Conservation (phyloP, 805 yeast genomes). For the Spathaspora arborariae region DNA sequence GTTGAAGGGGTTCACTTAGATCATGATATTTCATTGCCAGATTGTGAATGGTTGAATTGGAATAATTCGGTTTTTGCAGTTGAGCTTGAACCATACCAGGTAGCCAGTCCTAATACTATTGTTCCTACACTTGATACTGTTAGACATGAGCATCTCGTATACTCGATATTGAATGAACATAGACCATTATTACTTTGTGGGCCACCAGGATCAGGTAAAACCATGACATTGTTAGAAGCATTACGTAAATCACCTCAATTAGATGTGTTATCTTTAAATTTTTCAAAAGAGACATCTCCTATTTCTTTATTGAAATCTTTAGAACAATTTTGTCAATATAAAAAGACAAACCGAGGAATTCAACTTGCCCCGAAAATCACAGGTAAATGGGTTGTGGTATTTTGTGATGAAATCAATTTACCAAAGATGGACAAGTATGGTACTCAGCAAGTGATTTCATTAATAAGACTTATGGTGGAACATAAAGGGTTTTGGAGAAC, state of each 20-base stretch:
- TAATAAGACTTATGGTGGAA: slow-evolving; percentile 73
- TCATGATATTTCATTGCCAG: slow-evolving; percentile 41
- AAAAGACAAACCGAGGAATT: slow-evolving; percentile 47
- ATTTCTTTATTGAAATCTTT: slow-evolving; percentile 55
- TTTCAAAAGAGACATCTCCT: slow-evolving; percentile 77
- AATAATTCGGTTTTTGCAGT: slow-evolving; percentile 32
- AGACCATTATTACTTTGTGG: slow-evolving; percentile 77
- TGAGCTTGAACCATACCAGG: slow-evolving; percentile 55
- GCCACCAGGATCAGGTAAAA: slow-evolving; percentile 97
- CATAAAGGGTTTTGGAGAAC: slow-evolving; percentile 74
- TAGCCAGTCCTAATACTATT: slow-evolving; percentile 58
- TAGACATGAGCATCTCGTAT: slow-evolving; percentile 60
- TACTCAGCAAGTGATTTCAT: slow-evolving; percentile 65
- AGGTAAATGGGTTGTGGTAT: slow-evolving; percentile 73
- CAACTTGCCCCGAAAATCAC: slow-evolving; percentile 53
- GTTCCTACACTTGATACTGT: slow-evolving; percentile 79
- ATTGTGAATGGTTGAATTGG: slow-evolving; percentile 46
- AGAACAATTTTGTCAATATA: slow-evolving; percentile 69
- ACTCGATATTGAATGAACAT: slow-evolving; percentile 51
- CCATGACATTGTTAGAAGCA: slow-evolving; percentile 80
- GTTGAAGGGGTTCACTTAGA: slow-evolving; percentile 29
- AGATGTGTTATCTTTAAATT: slow-evolving; percentile 67
- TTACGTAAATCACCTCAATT: slow-evolving; percentile 53
- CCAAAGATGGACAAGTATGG: slow-evolving; percentile 72
- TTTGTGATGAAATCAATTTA: slow-evolving; percentile 88